Conservation (phyloP, 208 protist genomes). For the Leptomonas pyrrhocoris region DNA sequence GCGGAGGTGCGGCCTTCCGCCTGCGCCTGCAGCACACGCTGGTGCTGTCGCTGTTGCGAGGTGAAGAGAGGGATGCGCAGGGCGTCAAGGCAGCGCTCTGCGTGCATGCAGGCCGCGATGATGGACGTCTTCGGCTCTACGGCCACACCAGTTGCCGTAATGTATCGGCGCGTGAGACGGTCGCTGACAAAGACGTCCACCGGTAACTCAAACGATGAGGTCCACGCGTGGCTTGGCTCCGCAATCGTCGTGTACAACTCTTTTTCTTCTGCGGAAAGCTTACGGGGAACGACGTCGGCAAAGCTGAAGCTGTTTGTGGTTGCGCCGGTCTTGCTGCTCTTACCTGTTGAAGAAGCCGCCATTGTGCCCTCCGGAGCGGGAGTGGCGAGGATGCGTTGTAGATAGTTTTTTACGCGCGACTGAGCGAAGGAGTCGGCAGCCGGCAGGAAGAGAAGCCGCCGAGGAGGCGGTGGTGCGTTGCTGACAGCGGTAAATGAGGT, state of each 20-base stretch:
- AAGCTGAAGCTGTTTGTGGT: background rate
- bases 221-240: background rate
- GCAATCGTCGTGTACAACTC: background rate
- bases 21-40: conserved; percentile 52
- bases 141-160: conserved; percentile 38
- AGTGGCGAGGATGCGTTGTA: conserved; percentile 21
- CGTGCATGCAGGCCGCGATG: conserved; percentile 90
- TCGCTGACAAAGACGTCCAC: conserved; percentile 52
- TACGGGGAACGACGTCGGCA: conserved; percentile 8
- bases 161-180: conserved; percentile 28
- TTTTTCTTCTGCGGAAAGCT: background rate
- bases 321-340: background rate
- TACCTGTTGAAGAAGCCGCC: background rate
- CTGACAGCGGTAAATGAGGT: background rate
- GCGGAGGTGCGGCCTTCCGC: conserved; percentile 59
- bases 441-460: background rate
- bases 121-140: conserved; percentile 44
- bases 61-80: conserved; percentile 74
- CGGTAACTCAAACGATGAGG: conserved; percentile 29
- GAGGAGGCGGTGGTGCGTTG: background rate
- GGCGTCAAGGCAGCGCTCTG: conserved; percentile 77
- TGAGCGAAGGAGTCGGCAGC: conserved; percentile 40
- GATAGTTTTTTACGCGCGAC: conserved; percentile 55
- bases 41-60: conserved; percentile 27
- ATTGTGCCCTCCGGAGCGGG: background rate